phyloP scores from a whole-genome alignment of 768 basidiomycete species.

The Boletus subparvulus region DNA sequence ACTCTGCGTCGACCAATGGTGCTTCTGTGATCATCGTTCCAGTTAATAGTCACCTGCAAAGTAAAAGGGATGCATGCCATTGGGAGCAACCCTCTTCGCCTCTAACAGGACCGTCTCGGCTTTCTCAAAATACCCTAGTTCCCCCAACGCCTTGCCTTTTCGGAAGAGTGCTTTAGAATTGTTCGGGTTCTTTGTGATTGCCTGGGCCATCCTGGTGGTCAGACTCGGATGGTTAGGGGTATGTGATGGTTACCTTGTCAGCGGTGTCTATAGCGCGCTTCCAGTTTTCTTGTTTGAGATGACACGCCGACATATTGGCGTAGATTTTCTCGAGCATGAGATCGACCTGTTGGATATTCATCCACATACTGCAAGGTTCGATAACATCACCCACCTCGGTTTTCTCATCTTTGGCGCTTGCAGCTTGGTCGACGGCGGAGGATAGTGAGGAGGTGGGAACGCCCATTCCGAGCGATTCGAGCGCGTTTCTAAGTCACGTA shows the following conservation, averaged over 20 bases:
- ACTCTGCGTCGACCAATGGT: constrained; percentile 59
- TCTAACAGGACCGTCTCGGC: constrained; percentile 66
- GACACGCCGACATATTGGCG: constrained; percentile 82
- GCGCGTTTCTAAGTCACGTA: constrained; percentile 45
- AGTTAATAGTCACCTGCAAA: background rate
- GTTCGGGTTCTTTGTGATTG: constrained; percentile 67
- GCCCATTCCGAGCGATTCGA: constrained; percentile 50
- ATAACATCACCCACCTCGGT: constrained; percentile 53
- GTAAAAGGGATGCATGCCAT: constrained; percentile 40
- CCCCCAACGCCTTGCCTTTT: constrained; percentile 77
- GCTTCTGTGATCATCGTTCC: constrained; percentile 43
- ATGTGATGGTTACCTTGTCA: constrained; percentile 53
- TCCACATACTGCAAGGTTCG: background rate
- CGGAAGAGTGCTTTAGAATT: constrained; percentile 81
- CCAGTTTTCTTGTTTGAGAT: constrained; percentile 80
- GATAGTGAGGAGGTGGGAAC: background rate
- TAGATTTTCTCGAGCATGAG: constrained; percentile 78
- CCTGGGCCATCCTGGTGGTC: constrained; percentile 40
- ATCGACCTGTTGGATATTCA: constrained; percentile 53
- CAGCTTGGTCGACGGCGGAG: constrained; percentile 31
- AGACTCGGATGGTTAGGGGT: background rate
- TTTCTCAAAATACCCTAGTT: constrained; percentile 74
- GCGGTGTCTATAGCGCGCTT: constrained; percentile 77
- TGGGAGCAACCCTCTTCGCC: constrained; percentile 59
- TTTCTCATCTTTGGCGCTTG: constrained; percentile 48